Base-by-base conservation (phyloP, 1,284 basidiomycete genomes). In the Thelephora terrestris region DNA sequence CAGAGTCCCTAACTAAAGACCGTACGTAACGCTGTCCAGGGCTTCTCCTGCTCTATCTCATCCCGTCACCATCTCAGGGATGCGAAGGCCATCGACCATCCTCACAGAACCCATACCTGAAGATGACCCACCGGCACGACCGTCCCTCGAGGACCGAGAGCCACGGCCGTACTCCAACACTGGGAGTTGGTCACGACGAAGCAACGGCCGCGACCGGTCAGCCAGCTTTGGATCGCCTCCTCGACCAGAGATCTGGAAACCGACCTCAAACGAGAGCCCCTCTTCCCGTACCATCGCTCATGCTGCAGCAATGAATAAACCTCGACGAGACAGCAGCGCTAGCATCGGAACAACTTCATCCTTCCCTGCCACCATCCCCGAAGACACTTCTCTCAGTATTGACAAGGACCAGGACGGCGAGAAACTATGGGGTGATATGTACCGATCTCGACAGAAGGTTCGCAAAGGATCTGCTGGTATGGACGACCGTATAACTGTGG, bases 181-280 rank as follows among this genome's bases (percentile, higher is more conserved):
- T 6, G 21, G 39, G 18, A 42, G 29, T 32, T 10, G 29, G 29
- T 32, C 29, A 42, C 12, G 9, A 20, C 25, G 16, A 21, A 42
- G 21, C n/a, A 25, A 42, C 25, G 29, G 29, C 18, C 39, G 39
- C 16, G 39, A 42, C 18, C 39, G 39, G 10, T 42, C 39, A 16
- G 25, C 21, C 25, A 42, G 39, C 25, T 23, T 18, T 21, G 39
- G 39, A 16, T 42, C 63, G 49, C 51, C 42, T 16, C 44, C 49
- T 6, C 49, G 53, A 14, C 52, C 66, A 12, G 66, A 70, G 49
- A 57, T 71, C 32, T 74, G 74, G 74, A 71, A 63, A 38, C 71
- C 73, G 4, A 66, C 70, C 0, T 63, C 66, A 0, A 66, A 69
- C 47, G 70, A 74, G 42, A 73, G 74, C 44, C 58, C 61, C 0